Base-by-base conservation (phyloP, 2,329 filamentous ascomycete species). In the Monosporascus sp. region DNA sequence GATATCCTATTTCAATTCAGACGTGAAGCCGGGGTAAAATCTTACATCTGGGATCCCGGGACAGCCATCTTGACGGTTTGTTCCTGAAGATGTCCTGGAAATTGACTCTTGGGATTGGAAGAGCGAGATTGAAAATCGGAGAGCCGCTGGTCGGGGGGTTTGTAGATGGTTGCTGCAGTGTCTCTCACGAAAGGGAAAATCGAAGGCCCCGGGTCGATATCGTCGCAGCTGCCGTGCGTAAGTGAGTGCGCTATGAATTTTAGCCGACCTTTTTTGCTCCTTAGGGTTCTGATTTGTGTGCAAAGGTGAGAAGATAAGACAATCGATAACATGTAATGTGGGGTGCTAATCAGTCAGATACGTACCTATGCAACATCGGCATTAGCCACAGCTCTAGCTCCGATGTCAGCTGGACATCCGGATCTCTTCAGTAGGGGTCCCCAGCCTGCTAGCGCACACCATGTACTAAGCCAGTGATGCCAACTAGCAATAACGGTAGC, bases 41-140 rank as follows among this genome's bases (percentile, higher is more conserved):
- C 81, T 80, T 74, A 84, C 81, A 84, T 83, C 72, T 83, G 81
- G 70, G 79, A 72, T 71, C 81, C 80, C 64, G 80, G 77, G 70
- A 77, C 74, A 75, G 81, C 79, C 80, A 83, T 83, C 63, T 74
- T 83, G 77, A 72, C 71, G 69, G 57, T 64, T 64, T 66, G 63
- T 58, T 55, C 60, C 48, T 57, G 55, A 56, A 66, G 65, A 69
- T 67, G 65, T 70, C 64, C 64, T 68, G 64, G 66, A 68, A 67
- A 65, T 59, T 65, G 63, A 65, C 39, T 66, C 61, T 63, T 58
- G 61, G 60, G 53, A 62, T 27, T 27, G 53, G 61, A 52, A 56
- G 47, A 37, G 52, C 52, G 52, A 52, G 41, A 20, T 55, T 53
- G 47, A 45, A 47, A 37, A 44, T 52, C 49, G 52, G 47, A 50